These are phyloP conservation scores for Orbilia blumenaviensis DNA, from an alignment of 2,329 filamentous ascomycete genomes.

Conservation along the genomic window DNA sequence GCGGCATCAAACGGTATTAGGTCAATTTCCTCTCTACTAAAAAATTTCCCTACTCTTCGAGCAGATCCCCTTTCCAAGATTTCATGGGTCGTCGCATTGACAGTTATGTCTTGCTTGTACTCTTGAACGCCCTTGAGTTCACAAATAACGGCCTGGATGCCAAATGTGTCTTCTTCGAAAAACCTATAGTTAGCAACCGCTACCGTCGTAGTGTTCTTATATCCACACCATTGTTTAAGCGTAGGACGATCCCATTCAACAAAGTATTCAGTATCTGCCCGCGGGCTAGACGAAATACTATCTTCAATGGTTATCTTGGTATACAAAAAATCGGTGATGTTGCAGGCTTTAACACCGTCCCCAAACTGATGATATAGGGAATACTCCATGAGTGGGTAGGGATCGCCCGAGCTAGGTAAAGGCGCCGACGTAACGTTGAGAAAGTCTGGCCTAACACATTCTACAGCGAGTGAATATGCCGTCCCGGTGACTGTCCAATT, in stretches of 20 bases:
- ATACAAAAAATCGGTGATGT: neutral
- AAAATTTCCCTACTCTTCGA: neutral
- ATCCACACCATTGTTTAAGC: constrained; percentile 15
- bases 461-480: neutral
- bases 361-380: neutral
- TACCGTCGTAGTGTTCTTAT: constrained; percentile 23
- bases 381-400: neutral
- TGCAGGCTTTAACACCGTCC: constrained; percentile 1
- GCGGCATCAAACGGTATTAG: constrained; percentile 1
- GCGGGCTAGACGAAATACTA: neutral
- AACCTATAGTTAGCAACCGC: too few relatives aligned
- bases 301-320: neutral
- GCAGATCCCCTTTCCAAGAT: neutral
- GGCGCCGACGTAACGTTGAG: neutral
- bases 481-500: neutral
- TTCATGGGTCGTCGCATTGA: constrained; percentile 18
- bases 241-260: constrained; percentile 19
- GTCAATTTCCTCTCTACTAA: constrained; percentile 1
- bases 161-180: too few relatives aligned
- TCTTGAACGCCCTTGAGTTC: constrained; percentile 9
- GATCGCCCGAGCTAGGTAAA: neutral
- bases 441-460: neutral
- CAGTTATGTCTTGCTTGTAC: neutral
- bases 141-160: constrained; percentile 5
- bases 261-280: too few relatives aligned